Evolutionary conservation across 1,284 basidiomycete genomes (phyloP).

Genomic region (Ganoderma resinaceum): DNA sequence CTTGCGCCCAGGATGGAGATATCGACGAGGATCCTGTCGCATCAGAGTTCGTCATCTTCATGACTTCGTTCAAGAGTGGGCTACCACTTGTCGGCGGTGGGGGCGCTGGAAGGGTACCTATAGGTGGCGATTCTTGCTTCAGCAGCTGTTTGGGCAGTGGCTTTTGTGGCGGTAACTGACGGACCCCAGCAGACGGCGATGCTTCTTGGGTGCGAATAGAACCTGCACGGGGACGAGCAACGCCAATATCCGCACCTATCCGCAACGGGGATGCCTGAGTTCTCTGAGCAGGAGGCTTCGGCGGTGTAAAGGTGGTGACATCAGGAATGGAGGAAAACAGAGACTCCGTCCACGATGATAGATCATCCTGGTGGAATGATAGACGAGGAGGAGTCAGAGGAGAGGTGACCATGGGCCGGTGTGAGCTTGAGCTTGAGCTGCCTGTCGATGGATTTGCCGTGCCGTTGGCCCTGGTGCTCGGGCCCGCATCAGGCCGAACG

Average conservation of each 20-base stretch:
- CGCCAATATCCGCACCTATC: background rate
- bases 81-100: constrained; percentile 29
- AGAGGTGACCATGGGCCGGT: constrained; percentile 20
- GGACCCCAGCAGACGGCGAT: constrained; percentile 16
- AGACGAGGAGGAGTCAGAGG: constrained; percentile 35
- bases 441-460: constrained; percentile 17
- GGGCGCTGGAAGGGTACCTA: constrained; percentile 24
- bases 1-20: constrained; percentile 11
- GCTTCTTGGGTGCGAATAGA: constrained; percentile 19
- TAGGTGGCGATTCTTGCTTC: constrained; percentile 29
- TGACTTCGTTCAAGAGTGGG: constrained; percentile 37
- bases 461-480: constrained; percentile 11
- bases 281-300: constrained; percentile 18
- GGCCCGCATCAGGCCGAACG: constrained; percentile 12
- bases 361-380: constrained; percentile 40
- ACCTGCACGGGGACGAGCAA: constrained; percentile 20
- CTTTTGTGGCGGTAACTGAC: constrained; percentile 37
- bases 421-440: constrained; percentile 17
- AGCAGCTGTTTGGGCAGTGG: constrained; percentile 36
- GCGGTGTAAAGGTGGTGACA: constrained; percentile 21
- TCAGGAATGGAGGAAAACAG: constrained; percentile 40
- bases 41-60: constrained; percentile 29
- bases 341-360: constrained; percentile 41
- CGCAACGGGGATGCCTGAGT: constrained; percentile 9
- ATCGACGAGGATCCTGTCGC: constrained; percentile 8